phyloP scores from a whole-genome alignment of 2,329 filamentous ascomycete species.

The Cryphonectria radicalis region DNA sequence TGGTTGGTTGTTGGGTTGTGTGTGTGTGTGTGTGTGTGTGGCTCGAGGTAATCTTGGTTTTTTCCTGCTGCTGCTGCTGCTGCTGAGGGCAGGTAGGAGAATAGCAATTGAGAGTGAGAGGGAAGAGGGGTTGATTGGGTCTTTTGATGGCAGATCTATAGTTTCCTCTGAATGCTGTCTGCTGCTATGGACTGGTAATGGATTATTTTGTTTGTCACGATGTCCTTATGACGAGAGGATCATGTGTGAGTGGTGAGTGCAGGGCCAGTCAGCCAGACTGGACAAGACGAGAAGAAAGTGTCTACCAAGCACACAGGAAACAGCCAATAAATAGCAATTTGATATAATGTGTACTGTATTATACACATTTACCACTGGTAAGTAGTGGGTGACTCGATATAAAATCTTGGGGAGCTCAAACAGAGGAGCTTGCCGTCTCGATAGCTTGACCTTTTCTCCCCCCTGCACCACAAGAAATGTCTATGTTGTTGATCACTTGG shows the following conservation, averaged over 20 bases:
- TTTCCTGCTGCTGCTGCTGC: neutral
- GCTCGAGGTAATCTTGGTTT: neutral
- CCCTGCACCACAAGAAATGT: too few species aligned
- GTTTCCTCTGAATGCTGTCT: neutral
- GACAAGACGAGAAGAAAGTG: neutral
- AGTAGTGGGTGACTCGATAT: too few species aligned
- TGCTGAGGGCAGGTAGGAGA: neutral
- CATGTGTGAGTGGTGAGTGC: neutral
- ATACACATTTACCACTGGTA: too few species aligned
- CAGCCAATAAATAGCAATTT: too few species aligned
- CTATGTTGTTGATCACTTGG: too few species aligned
- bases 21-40: too few species aligned
- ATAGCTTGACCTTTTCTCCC: too few species aligned
- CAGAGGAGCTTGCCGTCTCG: too few species aligned
- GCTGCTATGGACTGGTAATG: neutral
- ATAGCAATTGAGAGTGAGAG: neutral
- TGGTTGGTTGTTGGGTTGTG: neutral
- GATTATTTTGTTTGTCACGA: neutral
- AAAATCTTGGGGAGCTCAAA: too few species aligned
- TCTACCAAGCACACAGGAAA: neutral
- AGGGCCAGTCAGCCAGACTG: neutral
- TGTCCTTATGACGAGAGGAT: neutral
- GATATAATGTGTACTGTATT: too few species aligned
- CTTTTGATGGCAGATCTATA: neutral
- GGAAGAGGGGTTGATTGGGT: neutral